phyloP scores from a whole-genome alignment of 2,329 filamentous ascomycete species.

The Colletotrichum musicola region DNA sequence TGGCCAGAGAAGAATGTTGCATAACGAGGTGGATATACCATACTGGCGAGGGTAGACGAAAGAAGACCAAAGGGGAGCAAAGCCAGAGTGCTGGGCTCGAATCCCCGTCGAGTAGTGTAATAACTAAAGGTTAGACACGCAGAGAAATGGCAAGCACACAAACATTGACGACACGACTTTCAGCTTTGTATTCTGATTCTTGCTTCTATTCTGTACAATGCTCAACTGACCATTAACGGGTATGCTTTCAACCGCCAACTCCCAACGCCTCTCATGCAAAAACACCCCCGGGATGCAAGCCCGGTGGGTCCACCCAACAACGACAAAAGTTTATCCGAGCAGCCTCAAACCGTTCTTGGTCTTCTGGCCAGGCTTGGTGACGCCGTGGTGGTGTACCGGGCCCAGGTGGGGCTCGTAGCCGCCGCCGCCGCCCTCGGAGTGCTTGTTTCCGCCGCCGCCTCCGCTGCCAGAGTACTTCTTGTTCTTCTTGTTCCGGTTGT shows the following conservation, averaged over 20 bases:
- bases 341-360: conserved; percentile 75
- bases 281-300: not conserved
- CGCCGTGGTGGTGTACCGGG: conserved; percentile 62
- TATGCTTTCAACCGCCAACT: conserved; percentile 18
- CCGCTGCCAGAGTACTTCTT: conserved; percentile 40
- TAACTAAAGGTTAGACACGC: conserved; percentile 16
- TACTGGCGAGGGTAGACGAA: conserved; percentile 11
- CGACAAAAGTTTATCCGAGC: conserved; percentile 62
- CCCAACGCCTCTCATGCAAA: conserved; percentile 22
- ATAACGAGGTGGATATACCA: conserved; percentile 36
- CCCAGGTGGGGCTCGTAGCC: conserved; percentile 66
- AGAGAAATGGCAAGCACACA: conserved; percentile 12
- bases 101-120: conserved; percentile 5
- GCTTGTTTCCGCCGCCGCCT: conserved; percentile 47
- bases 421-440: conserved; percentile 48
- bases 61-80: not conserved
- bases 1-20: not conserved
- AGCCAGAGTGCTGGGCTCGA: conserved; percentile 3
- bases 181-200: not conserved
- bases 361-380: conserved; percentile 74
- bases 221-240: not conserved
- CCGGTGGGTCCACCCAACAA: not conserved
- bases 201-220: conserved; percentile 3
- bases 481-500: conserved; percentile 50
- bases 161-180: not conserved